Evolutionary conservation across 2,329 filamentous ascomycete species (phyloP), one percentile per base, ranked within the genome.

Genomic region (Whalleya microplaca): DNA sequence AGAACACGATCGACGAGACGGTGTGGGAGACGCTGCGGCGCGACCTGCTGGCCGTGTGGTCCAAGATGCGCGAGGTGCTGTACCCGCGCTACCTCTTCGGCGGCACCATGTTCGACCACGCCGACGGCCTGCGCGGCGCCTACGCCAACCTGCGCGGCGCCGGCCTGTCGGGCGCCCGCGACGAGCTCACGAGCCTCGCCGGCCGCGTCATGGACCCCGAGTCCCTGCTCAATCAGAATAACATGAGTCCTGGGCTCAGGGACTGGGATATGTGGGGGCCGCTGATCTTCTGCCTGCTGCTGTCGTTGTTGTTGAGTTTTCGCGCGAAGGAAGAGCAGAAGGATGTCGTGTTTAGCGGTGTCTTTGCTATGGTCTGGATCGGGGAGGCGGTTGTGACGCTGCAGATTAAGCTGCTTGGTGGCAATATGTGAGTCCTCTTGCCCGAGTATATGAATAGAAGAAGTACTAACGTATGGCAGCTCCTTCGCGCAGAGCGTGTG

Each of bases 201-300:
- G 84, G 83, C 44, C 76, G 85, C 43, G 83, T 86, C 64, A 78
- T 88, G 75, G 85, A 88, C 72, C 75, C 84, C n/a, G 85, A 88
- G 71, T 73, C 78, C 41, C 72, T 88, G 64, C 76, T 87, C 41
- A 76, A 69, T 55, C 81, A 84, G 72, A 86, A 82, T 64, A 84
- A 84, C 71, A 96, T 97, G 91, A 94, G 89, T 64, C 90, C 96
- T 49, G 93, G 93, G 1, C 77, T 98, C 70, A 82, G 94, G 60
- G 93, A 99, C 77, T 99, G 95, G 95, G 95, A 99, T 81, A 84
- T 99, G 49, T 99, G 95, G 95, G 95, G 95, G 0, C 95, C 95
- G 37, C 80, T 99, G 54, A 87, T 99, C 63, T 99, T 99, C 79
- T 97, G 94, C 69, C 78, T 99, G 64, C 78, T 96, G 56, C 80